Conservation (phyloP, 805 yeast species). For the Pichia rugopelliculosa region DNA sequence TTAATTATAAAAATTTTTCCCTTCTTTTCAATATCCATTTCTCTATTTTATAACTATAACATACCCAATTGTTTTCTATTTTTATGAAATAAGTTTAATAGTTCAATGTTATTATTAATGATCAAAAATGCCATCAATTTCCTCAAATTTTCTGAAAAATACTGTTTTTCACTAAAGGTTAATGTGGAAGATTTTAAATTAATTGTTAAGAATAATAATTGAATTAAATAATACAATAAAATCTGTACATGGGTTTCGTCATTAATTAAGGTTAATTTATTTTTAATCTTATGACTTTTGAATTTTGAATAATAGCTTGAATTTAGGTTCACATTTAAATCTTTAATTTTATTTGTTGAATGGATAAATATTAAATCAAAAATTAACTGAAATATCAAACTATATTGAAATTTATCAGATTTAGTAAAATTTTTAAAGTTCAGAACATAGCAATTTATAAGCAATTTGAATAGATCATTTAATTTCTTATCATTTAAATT, state of each 20-base stretch:
- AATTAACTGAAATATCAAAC: conserved; percentile 7
- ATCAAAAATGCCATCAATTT: conserved; percentile 18
- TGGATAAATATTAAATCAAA: conserved; percentile 9
- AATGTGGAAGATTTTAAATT: not conserved
- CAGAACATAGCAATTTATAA: conserved; percentile 11
- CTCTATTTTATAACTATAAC: not conserved
- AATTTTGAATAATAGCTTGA: conserved; percentile 4
- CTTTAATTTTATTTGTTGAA: not conserved
- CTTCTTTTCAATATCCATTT: not conserved
- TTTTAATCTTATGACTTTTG: conserved; percentile 6
- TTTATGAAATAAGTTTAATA: conserved; percentile 10
- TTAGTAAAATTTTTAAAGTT: conserved; percentile 9
- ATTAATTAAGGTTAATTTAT: conserved; percentile 1
- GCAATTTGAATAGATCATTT: conserved; percentile 8
- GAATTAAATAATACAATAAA: conserved; percentile 9
- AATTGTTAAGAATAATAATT: conserved; percentile 8
- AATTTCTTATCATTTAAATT: not conserved
- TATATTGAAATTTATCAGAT: conserved; percentile 3
- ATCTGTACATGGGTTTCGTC: conserved; percentile 2
- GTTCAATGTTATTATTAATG: conserved; percentile 13
- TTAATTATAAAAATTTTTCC: not conserved
- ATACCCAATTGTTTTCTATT: conserved; percentile 1
- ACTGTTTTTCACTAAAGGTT: not conserved
- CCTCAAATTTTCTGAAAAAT: conserved; percentile 1
- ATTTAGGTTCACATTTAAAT: not conserved